Percentiles rank a stretch among this genome's conserved stretches.
phyloP scores from a whole-genome alignment of 495 filamentous ascomycete species.

The Astrothelium subdiscretum region DNA sequence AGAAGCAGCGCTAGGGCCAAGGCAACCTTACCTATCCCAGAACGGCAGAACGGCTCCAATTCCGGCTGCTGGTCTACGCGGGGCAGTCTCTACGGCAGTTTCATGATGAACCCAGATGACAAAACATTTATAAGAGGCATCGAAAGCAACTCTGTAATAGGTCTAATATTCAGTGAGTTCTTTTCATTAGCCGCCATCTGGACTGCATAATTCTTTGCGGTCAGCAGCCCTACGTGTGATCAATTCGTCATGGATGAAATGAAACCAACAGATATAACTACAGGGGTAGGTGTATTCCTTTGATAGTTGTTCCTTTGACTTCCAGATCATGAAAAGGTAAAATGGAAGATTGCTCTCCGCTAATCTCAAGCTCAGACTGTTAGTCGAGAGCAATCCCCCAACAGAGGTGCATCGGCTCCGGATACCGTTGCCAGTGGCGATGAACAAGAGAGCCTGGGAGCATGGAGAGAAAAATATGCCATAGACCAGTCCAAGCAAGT shows the following conservation, averaged over 20 bases:
- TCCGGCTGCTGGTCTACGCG: no score
- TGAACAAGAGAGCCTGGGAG: conserved; percentile 19
- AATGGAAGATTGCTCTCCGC: background rate
- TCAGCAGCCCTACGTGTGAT: background rate
- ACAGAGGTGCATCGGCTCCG: conserved; percentile 29
- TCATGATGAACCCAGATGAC: no score
- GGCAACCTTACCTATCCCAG: no score
- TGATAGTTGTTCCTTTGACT: no score
- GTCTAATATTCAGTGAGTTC: background rate
- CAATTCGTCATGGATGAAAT: background rate
- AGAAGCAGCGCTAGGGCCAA: no score
- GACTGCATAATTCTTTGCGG: background rate
- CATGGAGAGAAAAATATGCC: conserved; percentile 28
- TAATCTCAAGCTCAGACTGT: background rate
- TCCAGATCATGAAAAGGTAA: background rate
- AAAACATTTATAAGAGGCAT: no score
- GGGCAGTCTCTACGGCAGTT: no score
- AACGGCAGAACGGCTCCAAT: no score
- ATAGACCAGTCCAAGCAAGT: conserved; percentile 32
- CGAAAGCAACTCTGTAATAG: no score
- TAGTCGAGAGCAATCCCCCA: conserved; percentile 23
- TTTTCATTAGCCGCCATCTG: background rate
- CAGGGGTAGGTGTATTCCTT: background rate
- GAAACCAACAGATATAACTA: conserved; percentile 1
- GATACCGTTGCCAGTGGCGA: conserved; percentile 30